Conservation (phyloP, 2,329 filamentous ascomycete genomes). For the Neoscytalidium dimidiatum region DNA sequence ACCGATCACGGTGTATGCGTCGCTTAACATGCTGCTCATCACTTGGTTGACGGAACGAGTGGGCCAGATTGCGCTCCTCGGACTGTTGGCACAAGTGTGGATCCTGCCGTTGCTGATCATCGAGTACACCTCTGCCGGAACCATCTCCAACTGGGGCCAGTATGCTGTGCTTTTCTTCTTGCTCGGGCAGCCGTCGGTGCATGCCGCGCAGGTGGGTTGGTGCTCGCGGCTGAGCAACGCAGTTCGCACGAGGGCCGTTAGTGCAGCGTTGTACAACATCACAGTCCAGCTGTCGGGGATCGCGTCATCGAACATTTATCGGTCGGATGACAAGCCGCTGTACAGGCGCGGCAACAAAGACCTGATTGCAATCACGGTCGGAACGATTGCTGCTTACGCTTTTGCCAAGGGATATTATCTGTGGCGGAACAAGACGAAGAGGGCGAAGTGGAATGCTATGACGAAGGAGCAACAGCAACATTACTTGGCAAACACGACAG, state of each 20-base stretch:
- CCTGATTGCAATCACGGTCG: constrained; percentile 53
- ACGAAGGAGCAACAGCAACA: constrained; percentile 35
- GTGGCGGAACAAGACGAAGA: constrained; percentile 26
- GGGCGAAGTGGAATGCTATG: constrained; percentile 35
- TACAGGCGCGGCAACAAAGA: constrained; percentile 58
- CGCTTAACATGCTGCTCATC: constrained; percentile 52
- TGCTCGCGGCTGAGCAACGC: constrained; percentile 45
- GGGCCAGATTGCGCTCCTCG: constrained; percentile 55
- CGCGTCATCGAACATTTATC: constrained; percentile 51
- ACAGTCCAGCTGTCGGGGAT: constrained; percentile 35
- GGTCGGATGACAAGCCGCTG: constrained; percentile 51
- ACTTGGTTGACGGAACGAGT: constrained; percentile 53
- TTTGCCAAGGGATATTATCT: constrained; percentile 45
- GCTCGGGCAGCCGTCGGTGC: constrained; percentile 46
- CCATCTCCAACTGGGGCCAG: constrained; percentile 39
- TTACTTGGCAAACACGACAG: constrained; percentile 38
- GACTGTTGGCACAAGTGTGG: constrained; percentile 42
- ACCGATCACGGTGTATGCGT: constrained; percentile 50
- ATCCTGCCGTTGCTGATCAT: constrained; percentile 41
- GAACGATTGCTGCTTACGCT: constrained; percentile 57
- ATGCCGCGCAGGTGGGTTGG: constrained; percentile 47
- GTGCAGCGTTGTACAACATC: constrained; percentile 47
- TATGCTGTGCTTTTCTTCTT: constrained; percentile 42
- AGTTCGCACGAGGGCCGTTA: constrained; percentile 46
- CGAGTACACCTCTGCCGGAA: constrained; percentile 31